These are phyloP conservation scores for Pseudonectria foliicola DNA, from an alignment of 2,329 filamentous ascomycete genomes.

Conservation along the genomic window DNA sequence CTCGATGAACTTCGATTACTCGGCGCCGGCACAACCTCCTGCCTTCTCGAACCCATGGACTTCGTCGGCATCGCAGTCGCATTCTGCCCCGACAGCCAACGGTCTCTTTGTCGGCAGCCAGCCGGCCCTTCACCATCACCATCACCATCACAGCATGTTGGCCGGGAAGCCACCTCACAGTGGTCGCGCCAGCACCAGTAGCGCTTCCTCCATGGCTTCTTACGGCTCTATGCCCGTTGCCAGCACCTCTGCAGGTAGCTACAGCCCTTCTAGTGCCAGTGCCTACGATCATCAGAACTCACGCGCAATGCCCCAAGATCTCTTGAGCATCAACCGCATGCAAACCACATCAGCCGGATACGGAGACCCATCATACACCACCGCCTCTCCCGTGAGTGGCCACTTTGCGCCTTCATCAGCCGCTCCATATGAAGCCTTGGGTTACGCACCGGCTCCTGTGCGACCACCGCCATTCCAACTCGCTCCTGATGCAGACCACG, in stretches of 20 bases:
- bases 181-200: conserved; percentile 52
- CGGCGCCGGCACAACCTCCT: conserved; percentile 43
- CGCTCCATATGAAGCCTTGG: conserved; percentile 67
- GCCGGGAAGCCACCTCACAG: conserved; percentile 34
- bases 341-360: conserved; percentile 58
- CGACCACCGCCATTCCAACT: conserved; percentile 49
- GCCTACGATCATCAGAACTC: conserved; percentile 33
- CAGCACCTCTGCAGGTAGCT: conserved; percentile 62
- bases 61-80: conserved; percentile 40
- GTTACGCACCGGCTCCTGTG: conserved; percentile 62
- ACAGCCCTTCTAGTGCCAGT: conserved; percentile 52
- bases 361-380: conserved; percentile 61
- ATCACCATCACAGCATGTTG: conserved; percentile 50
- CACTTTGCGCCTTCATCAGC: conserved; percentile 58
- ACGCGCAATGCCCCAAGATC: conserved; percentile 68
- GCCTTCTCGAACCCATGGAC: conserved; percentile 93
- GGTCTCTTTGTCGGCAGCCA: conserved; percentile 57
- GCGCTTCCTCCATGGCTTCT: conserved; percentile 56
- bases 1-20: conserved; percentile 72
- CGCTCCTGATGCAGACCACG: conserved; percentile 47
- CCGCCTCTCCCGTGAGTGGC: conserved; percentile 58
- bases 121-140: too few relatives aligned
- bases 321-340: conserved; percentile 61
- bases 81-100: conserved; percentile 44
- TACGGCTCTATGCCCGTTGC: conserved; percentile 67